Evolutionary conservation across 345 rosid genomes (phyloP), one percentile per base, ranked within the genome.

Genomic region (Gossypium bickii): DNA sequence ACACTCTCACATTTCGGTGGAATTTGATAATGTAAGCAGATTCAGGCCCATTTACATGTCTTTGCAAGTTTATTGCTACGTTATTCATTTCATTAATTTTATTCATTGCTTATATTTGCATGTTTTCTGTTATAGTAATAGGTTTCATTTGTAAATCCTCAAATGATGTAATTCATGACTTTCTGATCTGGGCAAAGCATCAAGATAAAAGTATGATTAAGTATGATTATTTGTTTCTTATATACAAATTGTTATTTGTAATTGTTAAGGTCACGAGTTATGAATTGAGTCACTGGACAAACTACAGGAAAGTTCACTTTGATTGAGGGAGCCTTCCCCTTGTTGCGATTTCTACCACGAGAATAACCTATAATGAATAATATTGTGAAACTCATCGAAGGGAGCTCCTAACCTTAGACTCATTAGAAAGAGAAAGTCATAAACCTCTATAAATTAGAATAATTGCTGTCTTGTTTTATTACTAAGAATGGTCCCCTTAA

Each of bases 1-100:
- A 77, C 85, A 89, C 79, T 89, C 91, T 64, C 93, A 90, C 69
- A 86, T 90, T 57, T 87, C 93, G 3, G 84, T 79, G 70, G 96
- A 89, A 73, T 89, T 90, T 71, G 93, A 90, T 72, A 90, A 80
- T 77, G 96, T 90, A 82, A 84, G 93, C 24, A 53, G 68, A 62
- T 74, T 72, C 29, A 29, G 65, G 10, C 45, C 63, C 29, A 62
- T 62, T 41, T 38, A 47, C 63, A 52, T 65, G 7, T 3, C 58
- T 4, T 47, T 62, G 57, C 66, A 48, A 63, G 44, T 67, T 76
- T 38, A 5, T 44, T 12, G 53, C 29, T 15, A 3, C 58, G 61
- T 69, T 22, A 24, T 63, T 25, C 11, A 24, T 44, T 66, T 22
- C 62, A 74, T 53, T 58, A 61, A 22, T 59, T 20, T 66, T 60